These are phyloP conservation scores for Fusarium pseudoanthophilum DNA, from an alignment of 2,329 filamentous ascomycete genomes.

Conservation along the genomic window DNA sequence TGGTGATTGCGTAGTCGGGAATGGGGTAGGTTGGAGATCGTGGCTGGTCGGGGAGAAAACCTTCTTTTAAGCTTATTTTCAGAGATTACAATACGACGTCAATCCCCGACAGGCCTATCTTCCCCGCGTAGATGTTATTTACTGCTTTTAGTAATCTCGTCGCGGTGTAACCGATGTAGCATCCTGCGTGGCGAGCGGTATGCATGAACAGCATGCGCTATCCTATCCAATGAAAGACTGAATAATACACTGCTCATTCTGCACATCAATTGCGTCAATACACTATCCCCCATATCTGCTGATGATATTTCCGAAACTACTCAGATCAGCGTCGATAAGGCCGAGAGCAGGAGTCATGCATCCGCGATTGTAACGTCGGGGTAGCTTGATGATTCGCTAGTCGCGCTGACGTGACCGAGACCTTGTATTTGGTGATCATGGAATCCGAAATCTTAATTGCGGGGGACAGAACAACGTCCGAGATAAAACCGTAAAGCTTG, in stretches of 20 bases:
- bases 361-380: not conserved
- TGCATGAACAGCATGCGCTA: not conserved
- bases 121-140: not conserved
- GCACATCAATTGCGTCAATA: slow-evolving; percentile 7
- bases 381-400: not conserved
- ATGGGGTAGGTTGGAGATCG: no score
- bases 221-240: not conserved
- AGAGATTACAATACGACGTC: rapidly evolving
- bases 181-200: not conserved
- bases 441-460: rapidly evolving
- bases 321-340: not conserved
- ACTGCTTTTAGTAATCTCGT: not conserved
- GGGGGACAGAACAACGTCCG: not conserved
- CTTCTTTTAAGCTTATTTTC: slow-evolving; percentile 22
- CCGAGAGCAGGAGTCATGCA: not conserved
- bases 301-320: not conserved
- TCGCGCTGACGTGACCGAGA: slow-evolving; percentile 25
- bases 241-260: slow-evolving; percentile 1
- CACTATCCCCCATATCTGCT: rapidly evolving
- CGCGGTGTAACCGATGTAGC: not conserved
- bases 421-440: slow-evolving; percentile 29
- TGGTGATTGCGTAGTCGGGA: not conserved
- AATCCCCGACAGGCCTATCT: no score
- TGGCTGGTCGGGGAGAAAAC: not conserved
- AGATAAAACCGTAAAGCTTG: no score